phyloP scores from a whole-genome alignment of 306 rosid genomes.

The Ziziphus jujuba region DNA sequence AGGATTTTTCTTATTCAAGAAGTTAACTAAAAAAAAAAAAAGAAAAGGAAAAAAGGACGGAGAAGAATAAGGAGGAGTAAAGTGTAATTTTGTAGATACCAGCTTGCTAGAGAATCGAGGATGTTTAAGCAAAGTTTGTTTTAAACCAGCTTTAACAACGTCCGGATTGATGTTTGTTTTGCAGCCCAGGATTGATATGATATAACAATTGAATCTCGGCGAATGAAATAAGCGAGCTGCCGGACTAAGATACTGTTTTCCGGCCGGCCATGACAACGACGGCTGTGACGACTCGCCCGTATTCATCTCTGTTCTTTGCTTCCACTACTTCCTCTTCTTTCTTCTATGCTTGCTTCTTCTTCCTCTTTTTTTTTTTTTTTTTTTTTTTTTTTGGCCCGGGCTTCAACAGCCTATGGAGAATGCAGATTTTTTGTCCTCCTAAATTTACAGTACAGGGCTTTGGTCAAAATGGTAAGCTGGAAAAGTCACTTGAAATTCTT shows the following conservation, averaged over 20 bases:
- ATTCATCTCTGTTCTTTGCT: neutral
- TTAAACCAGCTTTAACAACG: slow-evolving; percentile 40
- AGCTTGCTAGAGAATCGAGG: slow-evolving; percentile 61
- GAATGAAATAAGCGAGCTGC: slow-evolving; percentile 45
- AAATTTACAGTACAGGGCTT: too few species aligned
- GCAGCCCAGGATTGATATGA: slow-evolving; percentile 45
- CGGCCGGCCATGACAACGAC: neutral
- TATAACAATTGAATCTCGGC: slow-evolving; percentile 41
- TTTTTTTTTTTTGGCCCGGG: too few species aligned
- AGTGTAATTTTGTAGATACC: slow-evolving; percentile 17
- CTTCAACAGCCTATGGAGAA: too few species aligned
- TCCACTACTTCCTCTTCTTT: too few species aligned
- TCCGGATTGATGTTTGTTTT: slow-evolving; percentile 39
- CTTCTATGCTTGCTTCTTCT: too few species aligned
- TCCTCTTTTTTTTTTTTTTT: too few species aligned
- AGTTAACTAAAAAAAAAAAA: neutral
- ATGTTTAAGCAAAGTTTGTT: slow-evolving; percentile 44
- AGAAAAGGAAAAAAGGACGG: neutral
- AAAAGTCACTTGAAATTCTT: too few species aligned
- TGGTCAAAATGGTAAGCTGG: too few species aligned
- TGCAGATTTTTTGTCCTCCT: too few species aligned
- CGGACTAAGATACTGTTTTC: slow-evolving; percentile 39
- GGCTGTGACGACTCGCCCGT: neutral
- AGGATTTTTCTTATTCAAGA: too few species aligned
- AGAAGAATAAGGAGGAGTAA: neutral